Base-by-base conservation (phyloP, 2,329 filamentous ascomycete genomes). In the Conoideocrella luteorostrata region DNA sequence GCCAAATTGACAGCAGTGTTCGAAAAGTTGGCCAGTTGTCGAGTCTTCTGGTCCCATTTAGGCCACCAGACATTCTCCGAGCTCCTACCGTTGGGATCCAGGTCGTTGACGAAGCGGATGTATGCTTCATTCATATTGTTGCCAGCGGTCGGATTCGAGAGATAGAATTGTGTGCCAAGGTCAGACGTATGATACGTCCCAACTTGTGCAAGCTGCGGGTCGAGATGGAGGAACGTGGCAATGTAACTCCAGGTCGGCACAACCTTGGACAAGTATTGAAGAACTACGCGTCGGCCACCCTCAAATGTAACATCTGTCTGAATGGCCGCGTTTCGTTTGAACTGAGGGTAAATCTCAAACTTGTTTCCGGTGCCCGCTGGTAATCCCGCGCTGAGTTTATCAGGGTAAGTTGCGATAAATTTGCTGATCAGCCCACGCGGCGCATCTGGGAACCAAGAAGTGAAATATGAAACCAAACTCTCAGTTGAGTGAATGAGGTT, bases 101-200 rank as follows among this genome's bases (percentile, higher is more conserved):
- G 34, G 5, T 37, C 24, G 34, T 37, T 13, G 10, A 37, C 34
- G 52, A 84, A 84, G 11, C 66, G 71, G 39, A 77, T 62, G 50
- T 80, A 83, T 55, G 83, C 82, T 0, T 67, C 66, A 39, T 74
- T 69, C 21, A 77, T 72, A 0, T 69, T 63, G 13, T 50, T 54
- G 0, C 67, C 66, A 2, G 74, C 72, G 30, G 71, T 70, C 47
- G 75, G 71, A 2, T 69, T 65, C 39, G 67, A 50, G 29, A 76
- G 60, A 24, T 69, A 72, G 51, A 78, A 80, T 0, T 77, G 67
- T 45, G 77, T 69, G 11, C 81, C 47, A 1, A 83, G 48, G 44
- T 83, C 80, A 0, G 68, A 71, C 5, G 62, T 78, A 49, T 86
- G 82, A 61, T 80, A 80, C 0, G 80, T 84, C 2, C 82, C 82